Conservation (phyloP, 2,329 filamentous ascomycete species). For the Epichloe gansuensis region DNA sequence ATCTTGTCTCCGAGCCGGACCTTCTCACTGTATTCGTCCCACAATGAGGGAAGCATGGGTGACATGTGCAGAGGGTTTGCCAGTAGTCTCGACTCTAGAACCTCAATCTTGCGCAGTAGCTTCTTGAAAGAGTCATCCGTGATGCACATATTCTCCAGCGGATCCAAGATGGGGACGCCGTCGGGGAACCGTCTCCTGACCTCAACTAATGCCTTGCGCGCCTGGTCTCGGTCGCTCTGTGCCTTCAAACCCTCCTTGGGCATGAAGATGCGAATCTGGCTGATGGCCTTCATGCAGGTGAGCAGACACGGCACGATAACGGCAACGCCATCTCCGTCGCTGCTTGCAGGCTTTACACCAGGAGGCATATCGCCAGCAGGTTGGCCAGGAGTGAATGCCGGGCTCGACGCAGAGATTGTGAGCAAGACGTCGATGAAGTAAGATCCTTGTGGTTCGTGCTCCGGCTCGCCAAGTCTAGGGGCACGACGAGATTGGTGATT, state of each 20-base stretch:
- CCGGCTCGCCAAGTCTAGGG: slow-evolving; percentile 53
- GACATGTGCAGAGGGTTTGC: slow-evolving; percentile 88
- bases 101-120: slow-evolving; percentile 87
- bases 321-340: slow-evolving; percentile 18
- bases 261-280: slow-evolving; percentile 71
- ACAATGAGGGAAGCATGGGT: slow-evolving; percentile 68
- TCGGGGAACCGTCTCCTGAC: slow-evolving; percentile 83
- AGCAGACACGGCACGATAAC: slow-evolving; percentile 63
- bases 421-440: slow-evolving; percentile 77
- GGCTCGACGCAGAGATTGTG: slow-evolving; percentile 37
- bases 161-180: slow-evolving; percentile 77
- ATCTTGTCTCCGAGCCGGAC: slow-evolving; percentile 63
- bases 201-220: slow-evolving; percentile 61
- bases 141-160: slow-evolving; percentile 93
- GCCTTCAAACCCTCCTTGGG: slow-evolving; percentile 59
- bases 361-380: slow-evolving; percentile 38
- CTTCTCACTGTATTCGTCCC: slow-evolving; percentile 77
- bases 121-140: slow-evolving; percentile 88
- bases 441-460: slow-evolving; percentile 60
- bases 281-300: slow-evolving; percentile 72
- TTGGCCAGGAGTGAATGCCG: slow-evolving; percentile 28
- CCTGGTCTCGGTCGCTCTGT: slow-evolving; percentile 50
- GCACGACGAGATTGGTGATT: slow-evolving; percentile 55
- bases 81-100: slow-evolving; percentile 79
- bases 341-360: slow-evolving; percentile 36